A percentile compares a stretch with the other conserved stretches of the same genome.
Conservation (phyloP, 495 filamentous ascomycete species). For the Penicillium maclennaniae region DNA sequence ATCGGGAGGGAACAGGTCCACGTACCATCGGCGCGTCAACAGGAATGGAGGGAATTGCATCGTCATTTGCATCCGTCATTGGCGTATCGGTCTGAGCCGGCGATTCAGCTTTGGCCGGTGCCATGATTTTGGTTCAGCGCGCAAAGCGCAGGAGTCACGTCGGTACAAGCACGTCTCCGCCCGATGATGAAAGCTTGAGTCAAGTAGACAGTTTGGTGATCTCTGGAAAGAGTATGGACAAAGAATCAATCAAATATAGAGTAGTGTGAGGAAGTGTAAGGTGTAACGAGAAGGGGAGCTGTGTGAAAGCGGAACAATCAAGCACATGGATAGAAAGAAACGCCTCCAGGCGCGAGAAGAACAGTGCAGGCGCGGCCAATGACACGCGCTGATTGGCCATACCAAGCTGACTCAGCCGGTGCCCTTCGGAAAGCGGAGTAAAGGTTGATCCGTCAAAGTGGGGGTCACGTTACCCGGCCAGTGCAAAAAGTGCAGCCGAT, state of each 20-base stretch:
- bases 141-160: constrained; percentile 23
- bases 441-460: constrained; percentile 31
- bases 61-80: constrained; percentile 60
- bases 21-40: constrained; percentile 49
- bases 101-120: constrained; percentile 50
- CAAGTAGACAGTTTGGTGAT: constrained; percentile 1
- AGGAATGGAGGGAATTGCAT: constrained; percentile 38
- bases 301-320: constrained; percentile 2
- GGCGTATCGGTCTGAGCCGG: constrained; percentile 51
- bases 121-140: constrained; percentile 49
- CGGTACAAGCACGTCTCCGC: constrained; percentile 15
- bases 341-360: constrained; percentile 33
- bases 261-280: background rate
- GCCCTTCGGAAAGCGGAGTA: constrained; percentile 17
- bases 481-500: constrained; percentile 27
- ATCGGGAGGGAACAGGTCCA: background rate
- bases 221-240: background rate
- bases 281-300: background rate
- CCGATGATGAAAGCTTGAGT: constrained; percentile 5
- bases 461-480: constrained; percentile 44
- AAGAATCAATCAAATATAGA: constrained; percentile 4
- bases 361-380: constrained; percentile 32
- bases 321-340: constrained; percentile 11
- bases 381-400: constrained; percentile 38
- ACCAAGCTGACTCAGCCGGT: constrained; percentile 26